Conservation (phyloP, 108 stramenopile genomes). For the Cyclotella baltica region DNA sequence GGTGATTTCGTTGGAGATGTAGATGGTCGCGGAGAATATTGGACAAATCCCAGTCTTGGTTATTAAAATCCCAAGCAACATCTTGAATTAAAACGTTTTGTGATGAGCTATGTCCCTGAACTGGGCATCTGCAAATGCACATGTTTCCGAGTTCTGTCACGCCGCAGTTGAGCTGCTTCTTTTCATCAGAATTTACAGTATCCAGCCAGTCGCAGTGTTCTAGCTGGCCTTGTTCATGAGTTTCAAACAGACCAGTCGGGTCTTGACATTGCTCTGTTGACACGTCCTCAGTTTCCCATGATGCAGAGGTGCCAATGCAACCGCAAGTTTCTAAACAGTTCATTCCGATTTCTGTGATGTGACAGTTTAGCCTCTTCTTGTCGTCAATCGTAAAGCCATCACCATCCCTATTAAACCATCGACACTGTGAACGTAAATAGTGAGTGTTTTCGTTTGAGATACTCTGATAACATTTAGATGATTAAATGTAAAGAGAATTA, state of each 20-base stretch:
- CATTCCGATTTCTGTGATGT: conserved; percentile 41
- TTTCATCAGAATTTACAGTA: conserved; percentile 12
- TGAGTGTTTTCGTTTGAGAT: neutral
- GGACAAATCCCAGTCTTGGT: conserved; percentile 1
- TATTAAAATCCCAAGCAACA: conserved; percentile 14
- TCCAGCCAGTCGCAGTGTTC: conserved; percentile 36
- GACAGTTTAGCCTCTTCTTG: conserved; percentile 44
- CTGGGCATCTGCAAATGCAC: conserved; percentile 35
- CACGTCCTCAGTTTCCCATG: conserved; percentile 1
- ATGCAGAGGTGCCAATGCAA: neutral
- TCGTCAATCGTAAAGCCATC: conserved; percentile 21
- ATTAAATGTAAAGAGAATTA: neutral
- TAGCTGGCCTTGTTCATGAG: conserved; percentile 6
- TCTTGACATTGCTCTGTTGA: conserved; percentile 4
- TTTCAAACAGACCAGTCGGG: conserved; percentile 19
- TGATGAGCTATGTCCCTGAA: conserved; percentile 11
- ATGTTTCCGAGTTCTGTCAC: conserved; percentile 25
- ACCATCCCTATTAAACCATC: conserved; percentile 41
- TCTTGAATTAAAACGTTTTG: conserved; percentile 24
- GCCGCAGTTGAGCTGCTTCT: conserved; percentile 32
- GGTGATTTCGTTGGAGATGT: conserved; percentile 9
- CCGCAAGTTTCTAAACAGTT: conserved; percentile 36
- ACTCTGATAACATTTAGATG: neutral
- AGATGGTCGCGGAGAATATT: neutral
- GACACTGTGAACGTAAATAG: conserved; percentile 21